Conservation (phyloP, 495 filamentous ascomycete genomes). For the Hypoxylon lienhwacheense region DNA sequence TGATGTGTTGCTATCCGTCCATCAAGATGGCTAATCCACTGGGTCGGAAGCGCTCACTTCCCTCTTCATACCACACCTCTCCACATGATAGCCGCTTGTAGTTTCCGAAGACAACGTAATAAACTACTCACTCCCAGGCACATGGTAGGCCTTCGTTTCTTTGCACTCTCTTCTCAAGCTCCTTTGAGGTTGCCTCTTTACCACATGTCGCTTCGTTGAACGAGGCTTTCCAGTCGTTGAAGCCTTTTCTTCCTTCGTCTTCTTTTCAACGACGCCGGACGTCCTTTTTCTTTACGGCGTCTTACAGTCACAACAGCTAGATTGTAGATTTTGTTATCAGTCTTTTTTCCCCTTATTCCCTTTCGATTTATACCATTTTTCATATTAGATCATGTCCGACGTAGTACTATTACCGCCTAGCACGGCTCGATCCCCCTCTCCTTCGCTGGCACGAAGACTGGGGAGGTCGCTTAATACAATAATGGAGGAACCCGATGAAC, state of each 20-base stretch:
- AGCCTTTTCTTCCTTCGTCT: slow-evolving; percentile 25
- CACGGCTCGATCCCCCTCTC: slow-evolving; percentile 63
- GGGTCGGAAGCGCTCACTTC: slow-evolving; percentile 36
- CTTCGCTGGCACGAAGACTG: slow-evolving; percentile 67
- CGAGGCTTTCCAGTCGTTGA: slow-evolving; percentile 52
- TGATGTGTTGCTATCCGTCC: slow-evolving; percentile 28
- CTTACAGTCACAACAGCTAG: slow-evolving; percentile 20
- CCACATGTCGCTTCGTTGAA: slow-evolving; percentile 54
- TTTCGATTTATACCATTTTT: slow-evolving; percentile 29
- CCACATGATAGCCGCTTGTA: slow-evolving; percentile 37
- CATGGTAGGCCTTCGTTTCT: slow-evolving; percentile 27
- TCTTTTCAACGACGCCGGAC: slow-evolving; percentile 49
- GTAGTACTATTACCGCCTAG: slow-evolving; percentile 59
- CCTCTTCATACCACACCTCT: slow-evolving; percentile 13
- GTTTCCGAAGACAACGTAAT: slow-evolving; percentile 29
- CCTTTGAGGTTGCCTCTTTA: slow-evolving; percentile 42
- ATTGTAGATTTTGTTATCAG: slow-evolving; percentile 19
- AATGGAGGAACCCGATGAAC: slow-evolving; percentile 63
- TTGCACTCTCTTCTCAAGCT: slow-evolving; percentile 39
- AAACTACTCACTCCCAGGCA: slow-evolving; percentile 39
- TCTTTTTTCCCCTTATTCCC: slow-evolving; percentile 19
- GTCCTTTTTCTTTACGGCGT: slow-evolving; percentile 37
- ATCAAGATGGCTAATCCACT: slow-evolving; percentile 16
- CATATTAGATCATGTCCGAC: slow-evolving; percentile 58
- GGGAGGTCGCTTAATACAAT: slow-evolving; percentile 79